Conservation (phyloP, 169 alveolate genomes). For the Cryptosporidium muris region DNA sequence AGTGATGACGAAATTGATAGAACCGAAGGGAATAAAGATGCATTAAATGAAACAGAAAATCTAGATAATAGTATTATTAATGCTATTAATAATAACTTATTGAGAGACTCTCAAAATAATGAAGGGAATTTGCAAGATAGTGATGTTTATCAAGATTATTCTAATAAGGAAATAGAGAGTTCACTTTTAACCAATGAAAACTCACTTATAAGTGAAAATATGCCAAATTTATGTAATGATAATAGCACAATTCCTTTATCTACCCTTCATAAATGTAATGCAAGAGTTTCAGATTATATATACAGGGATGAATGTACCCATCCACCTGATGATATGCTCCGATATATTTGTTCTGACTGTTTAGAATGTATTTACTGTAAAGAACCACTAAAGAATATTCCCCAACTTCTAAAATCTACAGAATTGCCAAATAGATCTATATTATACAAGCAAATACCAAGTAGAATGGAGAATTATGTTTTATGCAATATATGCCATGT, state of each 20-base stretch:
- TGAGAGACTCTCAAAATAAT: background rate
- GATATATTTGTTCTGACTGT: slow-evolving; percentile 36
- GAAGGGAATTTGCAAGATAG: background rate
- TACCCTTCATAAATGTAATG: too few species aligned
- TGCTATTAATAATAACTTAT: background rate
- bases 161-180: background rate
- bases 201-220: background rate
- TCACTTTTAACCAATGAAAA: background rate
- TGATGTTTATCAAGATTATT: background rate
- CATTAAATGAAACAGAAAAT: background rate
- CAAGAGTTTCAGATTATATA: too few species aligned
- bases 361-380: slow-evolving; percentile 48
- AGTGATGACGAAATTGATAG: too few species aligned
- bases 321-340: too few species aligned
- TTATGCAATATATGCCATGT: slow-evolving; percentile 35
- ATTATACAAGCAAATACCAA: slow-evolving; percentile 49
- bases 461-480: slow-evolving; percentile 49
- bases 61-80: background rate
- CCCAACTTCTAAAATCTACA: slow-evolving; percentile 28
- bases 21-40: too few species aligned
- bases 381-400: slow-evolving; percentile 12
- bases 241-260: too few species aligned
- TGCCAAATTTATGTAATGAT: background rate
- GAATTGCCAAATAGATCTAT: slow-evolving; percentile 50
- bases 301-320: too few species aligned